Evolutionary conservation across 768 basidiomycete genomes (phyloP).

Genomic region (Tulasnella sp.): DNA sequence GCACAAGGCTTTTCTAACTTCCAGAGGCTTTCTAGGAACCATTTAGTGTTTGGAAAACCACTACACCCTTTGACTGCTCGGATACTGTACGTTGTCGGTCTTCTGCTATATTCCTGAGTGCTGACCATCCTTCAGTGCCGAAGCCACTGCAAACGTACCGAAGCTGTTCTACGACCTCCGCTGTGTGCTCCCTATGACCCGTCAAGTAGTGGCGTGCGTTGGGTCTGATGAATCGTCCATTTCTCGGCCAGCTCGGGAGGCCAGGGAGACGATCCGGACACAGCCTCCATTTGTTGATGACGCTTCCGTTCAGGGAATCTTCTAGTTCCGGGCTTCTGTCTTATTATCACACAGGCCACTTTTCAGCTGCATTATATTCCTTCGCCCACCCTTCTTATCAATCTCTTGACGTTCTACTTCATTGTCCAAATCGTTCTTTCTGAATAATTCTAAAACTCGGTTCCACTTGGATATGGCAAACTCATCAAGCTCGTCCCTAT

Average conservation of each 20-base stretch:
- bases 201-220: conserved; percentile 60
- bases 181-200: conserved; percentile 49
- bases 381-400: background rate
- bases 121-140: conserved; percentile 18
- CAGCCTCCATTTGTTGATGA: conserved; percentile 27
- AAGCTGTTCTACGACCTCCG: conserved; percentile 57
- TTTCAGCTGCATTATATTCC: background rate
- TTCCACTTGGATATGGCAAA: background rate
- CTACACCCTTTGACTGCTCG: conserved; percentile 34
- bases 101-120: conserved; percentile 43
- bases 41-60: conserved; percentile 58
- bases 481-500: background rate
- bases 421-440: background rate
- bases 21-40: conserved; percentile 31
- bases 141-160: conserved; percentile 27
- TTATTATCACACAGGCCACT: background rate
- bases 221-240: conserved; percentile 60
- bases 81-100: conserved; percentile 19
- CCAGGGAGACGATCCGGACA: conserved; percentile 51
- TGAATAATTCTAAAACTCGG: background rate
- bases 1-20: conserved; percentile 4
- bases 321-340: conserved; percentile 14
- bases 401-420: background rate
- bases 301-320: conserved; percentile 22
- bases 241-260: conserved; percentile 70